Conservation (phyloP, 1,139 yeast genomes). For the Yamadazyma taylorii region DNA sequence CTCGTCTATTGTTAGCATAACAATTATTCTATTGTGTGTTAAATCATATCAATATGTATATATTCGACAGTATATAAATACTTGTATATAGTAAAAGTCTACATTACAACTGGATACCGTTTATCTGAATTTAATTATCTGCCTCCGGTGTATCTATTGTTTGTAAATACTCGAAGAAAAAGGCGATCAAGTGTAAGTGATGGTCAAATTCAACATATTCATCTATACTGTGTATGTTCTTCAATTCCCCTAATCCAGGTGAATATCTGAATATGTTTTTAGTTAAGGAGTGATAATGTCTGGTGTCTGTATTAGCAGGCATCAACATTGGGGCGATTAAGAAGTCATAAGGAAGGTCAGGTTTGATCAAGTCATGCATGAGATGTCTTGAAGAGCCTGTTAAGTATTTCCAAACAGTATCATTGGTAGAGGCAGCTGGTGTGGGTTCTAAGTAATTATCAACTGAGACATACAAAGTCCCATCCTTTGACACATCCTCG, state of each 20-base stretch:
- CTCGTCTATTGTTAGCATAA: too few relatives aligned
- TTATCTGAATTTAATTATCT: not conserved
- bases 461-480: conserved; percentile 24
- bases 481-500: conserved; percentile 19
- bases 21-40: too few relatives aligned
- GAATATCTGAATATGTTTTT: conserved; percentile 68
- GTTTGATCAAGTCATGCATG: conserved; percentile 40
- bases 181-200: conserved; percentile 44
- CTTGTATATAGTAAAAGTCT: conserved; percentile 2
- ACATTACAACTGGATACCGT: too few relatives aligned
- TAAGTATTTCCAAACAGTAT: conserved; percentile 40
- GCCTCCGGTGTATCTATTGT: conserved; percentile 20
- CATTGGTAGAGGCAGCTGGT: conserved; percentile 37
- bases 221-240: conserved; percentile 40
- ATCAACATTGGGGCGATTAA: conserved; percentile 65
- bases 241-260: conserved; percentile 32
- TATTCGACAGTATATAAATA: not conserved
- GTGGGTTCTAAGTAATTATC: conserved; percentile 28
- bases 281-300: conserved; percentile 74
- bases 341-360: conserved; percentile 38
- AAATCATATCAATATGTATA: not conserved
- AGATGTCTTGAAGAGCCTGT: conserved; percentile 48
- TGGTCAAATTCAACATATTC: conserved; percentile 36
- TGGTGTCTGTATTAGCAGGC: conserved; percentile 86
- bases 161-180: conserved; percentile 36